Base-by-base conservation (phyloP, 2,329 filamentous ascomycete species). In the Pyrenochaeta sp. region DNA sequence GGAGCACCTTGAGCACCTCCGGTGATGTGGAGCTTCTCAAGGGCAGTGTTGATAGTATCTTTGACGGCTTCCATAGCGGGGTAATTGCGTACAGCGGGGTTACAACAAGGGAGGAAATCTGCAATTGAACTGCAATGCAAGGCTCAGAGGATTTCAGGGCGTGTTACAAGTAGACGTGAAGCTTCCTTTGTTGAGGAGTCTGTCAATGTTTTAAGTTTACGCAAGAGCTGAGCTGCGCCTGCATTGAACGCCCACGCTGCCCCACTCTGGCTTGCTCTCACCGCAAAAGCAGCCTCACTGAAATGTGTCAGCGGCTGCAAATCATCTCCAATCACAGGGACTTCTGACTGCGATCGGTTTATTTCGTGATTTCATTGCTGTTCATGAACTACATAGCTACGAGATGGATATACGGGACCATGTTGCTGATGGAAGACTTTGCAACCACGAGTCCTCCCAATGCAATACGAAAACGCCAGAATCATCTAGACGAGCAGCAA, bases 21-120 rank as follows among this genome's bases (percentile, higher is more conserved):
- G 27, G 73, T 72, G 54, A 79, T 63, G 66, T 78, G 63, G 33
- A 79, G 73, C 62, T 75, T 75, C 62, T 78, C 76, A 47, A 79
- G 72, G 48, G 78, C 68, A 54, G 65, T 75, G 71, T 75, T 77
- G 57, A 77, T 67, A 49, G 69, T 70, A 49, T 75, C 74, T 59
- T 75, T 78, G 56, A 79, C 73, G 46, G 77, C 71, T 37, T 75
- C 73, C 66, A 78, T 78, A 72, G 61, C 63, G 70, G 61, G 70
- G 62, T 64, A 65, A 49, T 15, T 33, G 47, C 49, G 42, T 51
- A 56, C 41, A 56, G 50, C 39, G 45, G 36, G 32, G 32, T 49
- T 29, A 40, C 44, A 42, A 48, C 45, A 60, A 48, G 41, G 45
- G 46, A 45, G 20, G 41, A 31, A 46, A 45, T 54, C 39, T 49